Evolutionary conservation across 1,284 basidiomycete genomes (phyloP).

Genomic region (Pyrrhoderma noxium): DNA sequence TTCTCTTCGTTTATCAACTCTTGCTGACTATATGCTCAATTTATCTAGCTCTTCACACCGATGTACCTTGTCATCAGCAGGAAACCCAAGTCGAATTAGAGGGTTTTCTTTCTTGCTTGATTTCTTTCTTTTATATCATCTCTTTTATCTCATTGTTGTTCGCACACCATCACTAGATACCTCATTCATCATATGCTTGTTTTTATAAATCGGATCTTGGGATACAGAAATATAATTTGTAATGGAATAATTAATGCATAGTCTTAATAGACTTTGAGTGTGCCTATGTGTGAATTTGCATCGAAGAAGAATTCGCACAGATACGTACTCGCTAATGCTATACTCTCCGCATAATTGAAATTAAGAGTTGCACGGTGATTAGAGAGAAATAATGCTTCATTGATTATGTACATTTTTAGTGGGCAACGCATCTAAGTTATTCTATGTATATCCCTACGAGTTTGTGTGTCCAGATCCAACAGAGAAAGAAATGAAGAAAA

Average conservation of each 20-base stretch:
- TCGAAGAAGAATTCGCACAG: no score
- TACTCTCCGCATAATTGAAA: no score
- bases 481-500: no score
- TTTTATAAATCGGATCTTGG: background rate
- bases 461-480: no score
- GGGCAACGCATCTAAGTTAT: no score
- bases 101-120: background rate
- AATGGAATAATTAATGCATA: background rate
- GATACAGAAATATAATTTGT: no score
- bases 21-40: conserved; percentile 6
- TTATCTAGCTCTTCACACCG: conserved; percentile 65
- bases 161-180: background rate
- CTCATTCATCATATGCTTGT: background rate
- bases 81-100: conserved; percentile 41
- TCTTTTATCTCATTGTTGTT: background rate
- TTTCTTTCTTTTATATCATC: background rate
- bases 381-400: no score
- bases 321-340: no score
- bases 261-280: background rate
- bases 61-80: conserved; percentile 68
- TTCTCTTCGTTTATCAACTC: background rate
- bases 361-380: no score
- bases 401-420: no score
- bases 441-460: no score
- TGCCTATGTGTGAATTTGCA: background rate